Evolutionary conservation across 768 basidiomycete species (phyloP).

Genomic region (Hygrocybe coccinea): DNA sequence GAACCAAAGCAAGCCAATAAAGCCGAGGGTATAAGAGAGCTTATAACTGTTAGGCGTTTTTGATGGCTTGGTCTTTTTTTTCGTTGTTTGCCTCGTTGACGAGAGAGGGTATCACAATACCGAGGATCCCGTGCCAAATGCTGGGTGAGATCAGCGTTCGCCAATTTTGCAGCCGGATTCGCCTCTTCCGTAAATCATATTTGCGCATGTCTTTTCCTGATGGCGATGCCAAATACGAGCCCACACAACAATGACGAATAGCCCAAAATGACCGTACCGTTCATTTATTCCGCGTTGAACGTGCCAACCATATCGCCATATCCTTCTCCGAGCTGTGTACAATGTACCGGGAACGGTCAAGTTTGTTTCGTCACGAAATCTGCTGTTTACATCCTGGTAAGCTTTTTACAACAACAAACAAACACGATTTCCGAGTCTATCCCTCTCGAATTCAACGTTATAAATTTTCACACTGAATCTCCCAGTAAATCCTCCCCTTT

Average conservation of each 20-base stretch:
- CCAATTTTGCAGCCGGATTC: too few species aligned
- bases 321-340: constrained; percentile 56
- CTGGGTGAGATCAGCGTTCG: too few species aligned
- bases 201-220: neutral
- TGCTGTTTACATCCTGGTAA: constrained; percentile 65
- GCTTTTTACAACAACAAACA: neutral
- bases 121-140: too few species aligned
- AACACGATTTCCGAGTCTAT: neutral
- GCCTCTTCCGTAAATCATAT: neutral
- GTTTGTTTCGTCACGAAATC: constrained; percentile 60
- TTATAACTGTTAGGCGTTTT: too few species aligned
- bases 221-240: neutral
- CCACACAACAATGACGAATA: neutral
- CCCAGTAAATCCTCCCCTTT: neutral
- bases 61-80: too few species aligned
- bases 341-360: constrained; percentile 77
- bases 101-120: too few species aligned
- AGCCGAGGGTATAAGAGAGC: too few species aligned
- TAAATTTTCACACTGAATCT: too few species aligned
- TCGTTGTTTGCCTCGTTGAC: too few species aligned
- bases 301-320: constrained; percentile 56
- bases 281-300: constrained; percentile 39
- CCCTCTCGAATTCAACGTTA: too few species aligned
- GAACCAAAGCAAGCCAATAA: too few species aligned
- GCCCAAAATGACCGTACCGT: neutral